These are phyloP conservation scores for Tritrichomonas foetus DNA, from an alignment of 208 protist species.

Conservation along the genomic window DNA sequence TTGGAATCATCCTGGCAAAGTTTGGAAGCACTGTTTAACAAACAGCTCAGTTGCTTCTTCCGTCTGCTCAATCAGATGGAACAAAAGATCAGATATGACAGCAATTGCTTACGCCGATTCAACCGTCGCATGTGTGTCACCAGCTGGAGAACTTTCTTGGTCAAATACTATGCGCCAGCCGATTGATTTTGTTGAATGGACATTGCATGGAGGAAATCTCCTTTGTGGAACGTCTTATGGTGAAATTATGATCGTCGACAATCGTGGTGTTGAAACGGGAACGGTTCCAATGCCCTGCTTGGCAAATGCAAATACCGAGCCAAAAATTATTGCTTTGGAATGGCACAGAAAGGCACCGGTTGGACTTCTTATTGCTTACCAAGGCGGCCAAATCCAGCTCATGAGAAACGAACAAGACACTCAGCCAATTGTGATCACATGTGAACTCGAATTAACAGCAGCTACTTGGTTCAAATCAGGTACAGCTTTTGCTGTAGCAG, in stretches of 20 bases:
- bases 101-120: neutral
- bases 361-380: neutral
- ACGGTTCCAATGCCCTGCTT: neutral
- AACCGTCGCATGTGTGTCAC: neutral
- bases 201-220: neutral
- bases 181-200: constrained; percentile 10
- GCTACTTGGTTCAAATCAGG: neutral
- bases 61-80: neutral
- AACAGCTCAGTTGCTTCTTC: neutral
- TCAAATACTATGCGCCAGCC: neutral
- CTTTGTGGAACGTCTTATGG: neutral
- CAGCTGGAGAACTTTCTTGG: neutral
- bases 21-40: neutral
- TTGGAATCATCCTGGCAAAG: neutral
- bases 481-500: neutral
- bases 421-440: neutral
- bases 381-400: neutral
- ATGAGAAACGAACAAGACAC: neutral
- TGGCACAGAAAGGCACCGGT: neutral
- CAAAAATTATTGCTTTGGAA: neutral
- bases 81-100: neutral
- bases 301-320: neutral
- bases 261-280: neutral
- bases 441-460: neutral
- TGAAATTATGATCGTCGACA: constrained; percentile 13